Percentiles rank a stretch among this genome's conserved stretches.
These are phyloP conservation scores for Camelina laxa DNA, from an alignment of 345 rosid genomes.

Conservation along the genomic window DNA sequence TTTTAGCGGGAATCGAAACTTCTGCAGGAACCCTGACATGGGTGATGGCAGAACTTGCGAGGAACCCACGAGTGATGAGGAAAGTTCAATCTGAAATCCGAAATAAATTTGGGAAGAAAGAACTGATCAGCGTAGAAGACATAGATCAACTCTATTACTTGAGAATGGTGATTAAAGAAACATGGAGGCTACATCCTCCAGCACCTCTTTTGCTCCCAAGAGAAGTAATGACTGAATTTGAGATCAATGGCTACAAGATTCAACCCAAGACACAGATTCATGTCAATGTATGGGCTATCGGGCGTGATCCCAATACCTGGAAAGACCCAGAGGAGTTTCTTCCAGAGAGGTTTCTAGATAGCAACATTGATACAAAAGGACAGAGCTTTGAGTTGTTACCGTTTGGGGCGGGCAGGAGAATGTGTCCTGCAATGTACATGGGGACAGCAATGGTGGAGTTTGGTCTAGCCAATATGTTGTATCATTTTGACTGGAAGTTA, in stretches of 20 bases:
- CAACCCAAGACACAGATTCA: constrained; percentile 45
- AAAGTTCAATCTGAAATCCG: constrained; percentile 53
- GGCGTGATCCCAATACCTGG: constrained; percentile 53
- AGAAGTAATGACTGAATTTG: constrained; percentile 48
- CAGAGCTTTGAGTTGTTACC: constrained; percentile 50
- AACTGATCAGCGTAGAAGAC: constrained; percentile 35
- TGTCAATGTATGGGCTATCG: constrained; percentile 59
- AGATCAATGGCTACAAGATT: constrained; percentile 46
- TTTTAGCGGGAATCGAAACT: constrained; percentile 23
- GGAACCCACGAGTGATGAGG: constrained; percentile 48
- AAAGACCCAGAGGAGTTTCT: constrained; percentile 45
- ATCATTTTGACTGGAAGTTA: constrained; percentile 53
- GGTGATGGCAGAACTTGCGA: constrained; percentile 53
- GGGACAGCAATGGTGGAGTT: constrained; percentile 44
- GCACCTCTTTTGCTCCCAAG: constrained; percentile 49
- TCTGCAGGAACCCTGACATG: constrained; percentile 40
- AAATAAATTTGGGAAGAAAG: constrained; percentile 26
- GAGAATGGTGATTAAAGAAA: constrained; percentile 54
- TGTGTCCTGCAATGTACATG: constrained; percentile 46
- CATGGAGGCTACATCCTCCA: constrained; percentile 57
- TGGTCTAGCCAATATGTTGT: constrained; percentile 48
- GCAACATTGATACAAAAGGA: constrained; percentile 50
- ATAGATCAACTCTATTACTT: constrained; percentile 45
- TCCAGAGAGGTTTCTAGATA: constrained; percentile 50
- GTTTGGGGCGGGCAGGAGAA: constrained; percentile 56